phyloP scores from a whole-genome alignment of 805 yeast genomes.

The Candida saitoana region DNA sequence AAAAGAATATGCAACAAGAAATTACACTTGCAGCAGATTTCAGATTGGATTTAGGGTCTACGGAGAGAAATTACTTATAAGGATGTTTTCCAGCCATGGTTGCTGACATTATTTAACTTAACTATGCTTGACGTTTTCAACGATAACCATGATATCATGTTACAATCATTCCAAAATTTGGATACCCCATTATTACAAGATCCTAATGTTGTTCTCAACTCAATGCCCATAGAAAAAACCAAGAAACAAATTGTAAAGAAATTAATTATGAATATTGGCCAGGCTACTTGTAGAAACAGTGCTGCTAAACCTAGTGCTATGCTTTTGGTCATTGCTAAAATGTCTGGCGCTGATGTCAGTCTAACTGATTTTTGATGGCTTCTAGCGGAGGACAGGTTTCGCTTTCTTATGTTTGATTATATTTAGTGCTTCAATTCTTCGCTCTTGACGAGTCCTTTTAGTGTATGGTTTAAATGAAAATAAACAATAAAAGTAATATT shows the following conservation, averaged over 20 bases:
- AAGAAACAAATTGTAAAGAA: constrained; percentile 2
- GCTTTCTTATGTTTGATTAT: no score
- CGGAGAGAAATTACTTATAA: no score
- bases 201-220: neutral
- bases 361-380: neutral
- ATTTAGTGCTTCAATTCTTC: neutral
- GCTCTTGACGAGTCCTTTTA: neutral
- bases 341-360: neutral
- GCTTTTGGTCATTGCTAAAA: neutral
- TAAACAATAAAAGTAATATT: no score
- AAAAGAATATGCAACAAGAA: no score
- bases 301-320: neutral
- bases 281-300: neutral
- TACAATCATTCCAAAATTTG: constrained; percentile 1
- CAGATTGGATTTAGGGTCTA: no score
- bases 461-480: neutral
- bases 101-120: no score
- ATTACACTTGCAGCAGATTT: no score
- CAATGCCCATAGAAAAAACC: constrained; percentile 2
- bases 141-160: constrained; percentile 3
- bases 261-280: neutral
- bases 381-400: no score
- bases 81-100: no score
- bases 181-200: constrained; percentile 3
- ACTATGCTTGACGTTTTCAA: constrained; percentile 2